phyloP scores from a whole-genome alignment of 306 rosid species.

The Erythrophleum fordii region DNA sequence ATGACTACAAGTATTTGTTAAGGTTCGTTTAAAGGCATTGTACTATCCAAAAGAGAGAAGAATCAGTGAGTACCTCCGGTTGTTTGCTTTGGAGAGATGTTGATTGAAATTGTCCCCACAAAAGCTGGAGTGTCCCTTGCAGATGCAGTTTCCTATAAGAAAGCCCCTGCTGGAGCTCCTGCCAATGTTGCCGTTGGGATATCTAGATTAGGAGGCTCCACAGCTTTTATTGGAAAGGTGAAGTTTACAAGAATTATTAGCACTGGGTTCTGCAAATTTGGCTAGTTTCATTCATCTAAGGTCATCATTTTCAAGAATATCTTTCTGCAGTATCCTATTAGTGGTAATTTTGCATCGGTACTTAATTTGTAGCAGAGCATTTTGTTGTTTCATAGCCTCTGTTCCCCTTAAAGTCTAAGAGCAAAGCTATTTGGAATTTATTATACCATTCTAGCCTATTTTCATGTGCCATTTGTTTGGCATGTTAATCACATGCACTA shows the following conservation, averaged over 20 bases:
- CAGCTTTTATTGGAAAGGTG: constrained; percentile 56
- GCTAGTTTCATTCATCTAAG: background rate
- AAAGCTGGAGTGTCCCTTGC: constrained; percentile 35
- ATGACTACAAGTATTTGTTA: constrained; percentile 3
- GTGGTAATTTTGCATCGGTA: background rate
- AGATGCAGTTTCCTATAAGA: constrained; percentile 40
- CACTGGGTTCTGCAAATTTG: background rate
- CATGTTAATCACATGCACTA: background rate
- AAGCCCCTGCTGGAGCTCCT: constrained; percentile 43
- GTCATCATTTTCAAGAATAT: too few species aligned
- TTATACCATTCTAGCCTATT: background rate
- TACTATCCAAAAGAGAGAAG: background rate
- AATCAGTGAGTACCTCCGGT: constrained; percentile 2
- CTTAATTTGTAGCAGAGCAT: too few species aligned
- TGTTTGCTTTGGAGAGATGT: constrained; percentile 54
- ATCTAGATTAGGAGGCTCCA: constrained; percentile 40
- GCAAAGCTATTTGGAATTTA: background rate
- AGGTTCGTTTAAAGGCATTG: constrained; percentile 33
- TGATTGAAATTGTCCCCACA: constrained; percentile 38
- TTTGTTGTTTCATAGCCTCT: background rate
- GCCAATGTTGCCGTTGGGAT: constrained; percentile 43
- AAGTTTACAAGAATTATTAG: background rate
- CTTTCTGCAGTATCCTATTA: background rate
- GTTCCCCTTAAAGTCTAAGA: background rate
- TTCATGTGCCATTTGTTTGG: background rate